Percentiles rank a stretch among this genome's conserved stretches.
phyloP scores from a whole-genome alignment of 148 eudicot species.

The Rhododendron vialii region DNA sequence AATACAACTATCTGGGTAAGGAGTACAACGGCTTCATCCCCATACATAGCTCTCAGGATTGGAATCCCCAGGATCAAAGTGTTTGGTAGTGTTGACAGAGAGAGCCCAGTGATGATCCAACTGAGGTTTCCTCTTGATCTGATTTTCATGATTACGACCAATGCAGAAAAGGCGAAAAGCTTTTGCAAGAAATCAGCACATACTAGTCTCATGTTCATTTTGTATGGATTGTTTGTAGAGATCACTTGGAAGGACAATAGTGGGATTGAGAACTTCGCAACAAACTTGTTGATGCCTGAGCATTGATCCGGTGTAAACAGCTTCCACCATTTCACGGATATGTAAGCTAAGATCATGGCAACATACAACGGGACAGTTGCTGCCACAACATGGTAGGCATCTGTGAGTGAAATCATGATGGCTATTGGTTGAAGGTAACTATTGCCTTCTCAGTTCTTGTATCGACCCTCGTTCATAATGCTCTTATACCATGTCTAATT shows the following conservation, averaged over 20 bases:
- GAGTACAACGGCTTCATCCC: slow-evolving; percentile 27
- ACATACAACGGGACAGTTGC: slow-evolving; percentile 46
- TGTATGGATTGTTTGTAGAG: slow-evolving; percentile 41
- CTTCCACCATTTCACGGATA: slow-evolving; percentile 39
- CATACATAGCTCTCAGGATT: slow-evolving; percentile 43
- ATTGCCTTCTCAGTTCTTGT: slow-evolving; percentile 4
- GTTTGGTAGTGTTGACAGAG: slow-evolving; percentile 47
- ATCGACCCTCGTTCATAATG: not conserved
- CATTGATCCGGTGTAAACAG: slow-evolving; percentile 47
- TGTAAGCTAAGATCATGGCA: slow-evolving; percentile 44
- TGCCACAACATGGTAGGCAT: slow-evolving; percentile 31
- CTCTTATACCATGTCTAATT: slow-evolving; percentile 14
- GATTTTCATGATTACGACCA: slow-evolving; percentile 22
- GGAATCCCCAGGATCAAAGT: slow-evolving; percentile 54
- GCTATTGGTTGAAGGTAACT: slow-evolving; percentile 3
- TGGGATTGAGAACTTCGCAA: slow-evolving; percentile 49
- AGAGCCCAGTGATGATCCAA: slow-evolving; percentile 50
- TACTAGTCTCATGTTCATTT: slow-evolving; percentile 37
- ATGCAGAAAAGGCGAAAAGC: slow-evolving; percentile 22
- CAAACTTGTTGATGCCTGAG: slow-evolving; percentile 56
- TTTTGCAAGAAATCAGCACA: slow-evolving; percentile 47
- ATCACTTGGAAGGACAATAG: slow-evolving; percentile 46
- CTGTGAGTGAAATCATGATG: slow-evolving; percentile 33
- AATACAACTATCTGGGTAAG: slow-evolving; percentile 44
- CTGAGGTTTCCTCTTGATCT: slow-evolving; percentile 31